These are phyloP conservation scores for Aspergillus candidus DNA, from an alignment of 2,329 filamentous ascomycete species.

Conservation along the genomic window DNA sequence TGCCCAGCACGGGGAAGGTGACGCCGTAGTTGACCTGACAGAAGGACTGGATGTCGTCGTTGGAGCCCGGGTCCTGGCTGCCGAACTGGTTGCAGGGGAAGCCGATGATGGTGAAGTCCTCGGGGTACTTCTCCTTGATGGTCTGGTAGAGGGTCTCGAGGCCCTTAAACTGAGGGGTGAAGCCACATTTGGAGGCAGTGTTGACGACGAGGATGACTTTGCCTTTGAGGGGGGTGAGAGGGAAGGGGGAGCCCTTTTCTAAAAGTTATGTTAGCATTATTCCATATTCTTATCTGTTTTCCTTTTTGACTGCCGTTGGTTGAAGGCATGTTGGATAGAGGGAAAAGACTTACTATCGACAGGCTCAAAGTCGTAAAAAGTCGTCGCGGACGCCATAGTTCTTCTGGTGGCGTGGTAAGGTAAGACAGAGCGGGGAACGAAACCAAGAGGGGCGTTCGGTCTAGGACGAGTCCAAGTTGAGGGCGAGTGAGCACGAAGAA, in stretches of 20 bases:
- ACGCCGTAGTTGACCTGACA: conserved; percentile 95
- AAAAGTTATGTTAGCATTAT: conserved; percentile 8
- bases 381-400: conserved; percentile 53
- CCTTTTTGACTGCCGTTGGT: not conserved
- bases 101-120: conserved; percentile 80
- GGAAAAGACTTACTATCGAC: conserved; percentile 45
- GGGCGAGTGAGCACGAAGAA: too few relatives aligned
- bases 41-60: conserved; percentile 75
- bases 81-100: conserved; percentile 99
- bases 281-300: not conserved
- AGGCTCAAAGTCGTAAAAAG: conserved; percentile 56
- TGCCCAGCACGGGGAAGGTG: conserved; percentile 82
- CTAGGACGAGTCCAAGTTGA: too few relatives aligned
- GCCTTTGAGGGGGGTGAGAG: conserved; percentile 67
- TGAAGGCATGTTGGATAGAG: not conserved
- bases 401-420: not conserved
- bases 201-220: conserved; percentile 97
- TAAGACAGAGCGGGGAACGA: too few relatives aligned
- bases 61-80: conserved; percentile 75
- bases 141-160: conserved; percentile 86
- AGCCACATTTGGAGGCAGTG: conserved; percentile 97
- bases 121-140: conserved; percentile 61
- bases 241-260: conserved; percentile 69
- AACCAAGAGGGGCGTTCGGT: too few relatives aligned
- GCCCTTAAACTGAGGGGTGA: conserved; percentile 89